Base-by-base conservation (phyloP, 495 filamentous ascomycete genomes). In the Tetracladium marchalianum region DNA sequence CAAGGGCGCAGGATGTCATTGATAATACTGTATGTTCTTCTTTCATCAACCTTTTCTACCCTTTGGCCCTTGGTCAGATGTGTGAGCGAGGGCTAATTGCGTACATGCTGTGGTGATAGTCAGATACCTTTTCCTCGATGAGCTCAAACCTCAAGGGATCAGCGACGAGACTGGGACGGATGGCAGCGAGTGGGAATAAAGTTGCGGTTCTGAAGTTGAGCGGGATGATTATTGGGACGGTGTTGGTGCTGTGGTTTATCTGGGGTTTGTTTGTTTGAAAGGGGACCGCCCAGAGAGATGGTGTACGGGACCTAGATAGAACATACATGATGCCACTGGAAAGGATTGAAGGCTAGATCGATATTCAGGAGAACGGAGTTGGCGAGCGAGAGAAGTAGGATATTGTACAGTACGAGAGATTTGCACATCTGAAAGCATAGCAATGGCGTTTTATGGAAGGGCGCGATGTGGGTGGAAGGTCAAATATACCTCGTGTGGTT, bases 131-230 rank as follows among this genome's bases (percentile, higher is more conserved):
- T 62, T 72, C 71, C 48, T 71, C 72, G 22, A 78, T 78, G 73
- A 64, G 63, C 35, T 69, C 72, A 6, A 75, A 74, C 37, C 69
- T 98, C 13, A 92, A 90, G 62, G 87, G 87, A 39, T 92, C 86
- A 53, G 90, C 89, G 24, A 71, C 75, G 33, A 78, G 92, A n/a
- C 65, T 98, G 27, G 84, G 82, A n/a, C 77, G 87, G 42, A 95
- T 95, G 88, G 92, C 92, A 24, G 80, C 81, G 47, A 76, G 78
- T 46, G 92, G 92, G 44, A 90, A 95, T 62, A 93, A 88, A 53
- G 81, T 90, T 27, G 89, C 90, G 18, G 79, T 96, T 22, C 61
- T 98, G 39, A 94, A 94, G 62, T 71, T 98, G 42, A 81, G 87
- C 3, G 90, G 77, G 31, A 94, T 96, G 39, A 75, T 90, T 10